Evolutionary conservation across 345 rosid genomes (phyloP), one percentile per base, ranked within the genome.

Genomic region (Mangifera indica): DNA sequence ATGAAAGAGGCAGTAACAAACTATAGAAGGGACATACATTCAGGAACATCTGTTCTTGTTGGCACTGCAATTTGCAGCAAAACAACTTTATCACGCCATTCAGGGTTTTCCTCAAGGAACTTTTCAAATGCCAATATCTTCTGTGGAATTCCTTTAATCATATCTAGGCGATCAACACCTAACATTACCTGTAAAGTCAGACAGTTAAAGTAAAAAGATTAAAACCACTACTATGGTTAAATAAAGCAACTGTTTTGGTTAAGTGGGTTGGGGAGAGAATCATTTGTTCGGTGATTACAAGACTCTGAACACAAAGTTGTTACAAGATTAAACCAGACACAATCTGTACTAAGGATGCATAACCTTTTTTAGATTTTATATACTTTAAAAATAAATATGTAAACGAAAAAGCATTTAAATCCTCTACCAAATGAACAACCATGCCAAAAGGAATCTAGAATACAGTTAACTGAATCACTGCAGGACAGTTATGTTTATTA

Each of bases 121-220:
- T 96, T 96, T 81, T 96, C 99, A 76, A 96, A 96, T 68, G 99
- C 99, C 56, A 96, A 85, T 84, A 96, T 87, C 88, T 96, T 96
- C 60, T 96, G 99, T 14, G 99, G 99, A 81, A 96, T 96, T 73
- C 99, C 99, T 81, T 96, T 96, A 68, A 95, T 95, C 99, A 95
- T 95, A 78, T 95, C 99, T 76, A 95, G 94, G 29, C 99, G 97
- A 84, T 95, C 99, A 70, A 95, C 99, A 70, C 99, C 99, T 81
- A 95, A 79, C 99, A 95, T 95, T 67, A 95, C 97, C 99, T 95
- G 88, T 14, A 63, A 78, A 45, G 22, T 70, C 48, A 51, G 53
- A 74, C 63, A 52, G 18, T 65, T 56, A 52, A 24, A 58, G n/a
- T 40, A 44, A 71, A 64, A 70, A 68, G 69, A 22, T 42, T 60